Evolutionary conservation across 805 yeast species (phyloP), one percentile per base, ranked within the genome.

Genomic region (Candida krabiensis): DNA sequence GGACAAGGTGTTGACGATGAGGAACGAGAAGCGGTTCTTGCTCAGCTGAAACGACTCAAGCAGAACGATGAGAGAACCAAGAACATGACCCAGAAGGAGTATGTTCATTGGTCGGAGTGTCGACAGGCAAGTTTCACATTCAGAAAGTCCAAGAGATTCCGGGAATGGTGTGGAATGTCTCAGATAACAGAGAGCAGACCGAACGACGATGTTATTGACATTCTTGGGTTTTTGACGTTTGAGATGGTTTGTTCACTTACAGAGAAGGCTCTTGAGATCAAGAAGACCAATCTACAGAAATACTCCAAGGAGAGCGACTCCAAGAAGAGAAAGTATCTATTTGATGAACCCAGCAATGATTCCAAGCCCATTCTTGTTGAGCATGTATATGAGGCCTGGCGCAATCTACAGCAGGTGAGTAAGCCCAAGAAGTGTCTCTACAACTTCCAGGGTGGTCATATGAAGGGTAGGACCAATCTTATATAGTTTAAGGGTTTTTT

Each of bases 61-160:
- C 81, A 79, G 62, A 97, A 97, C 4, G 99, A 93, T 63, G 96
- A 93, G 35, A 73, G 99, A 45, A 93, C 99, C 0, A 78, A 72
- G 47, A 76, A 83, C 50, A 93, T 93, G 99, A 93, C 99, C 1
- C 84, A 81, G 56, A 96, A 93, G 53, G 99, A 93, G 58, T 93
- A 93, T 55, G 99, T 90, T 13, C 99, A 93, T 60, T 93, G 98
- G 97, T 86, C 96, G 9, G 99, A 93, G 56, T 93, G 99, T 64
- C 77, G 99, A 45, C 99, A 93, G 61, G 98, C 98, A 1, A 83
- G 95, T 42, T 93, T 93, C 60, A 93, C 99, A 1, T 93, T 89
- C 55, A 75, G 97, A 50, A 93, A 93, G 60, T 85, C 86, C n/a
- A 89, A 89, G 59, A 69, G 97, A 55, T 93, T 93, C 59, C 76